Percentiles rank a stretch among this genome's conserved stretches.
phyloP scores from a whole-genome alignment of 352 stramenopile species.

The Phytophthora podocarpi region DNA sequence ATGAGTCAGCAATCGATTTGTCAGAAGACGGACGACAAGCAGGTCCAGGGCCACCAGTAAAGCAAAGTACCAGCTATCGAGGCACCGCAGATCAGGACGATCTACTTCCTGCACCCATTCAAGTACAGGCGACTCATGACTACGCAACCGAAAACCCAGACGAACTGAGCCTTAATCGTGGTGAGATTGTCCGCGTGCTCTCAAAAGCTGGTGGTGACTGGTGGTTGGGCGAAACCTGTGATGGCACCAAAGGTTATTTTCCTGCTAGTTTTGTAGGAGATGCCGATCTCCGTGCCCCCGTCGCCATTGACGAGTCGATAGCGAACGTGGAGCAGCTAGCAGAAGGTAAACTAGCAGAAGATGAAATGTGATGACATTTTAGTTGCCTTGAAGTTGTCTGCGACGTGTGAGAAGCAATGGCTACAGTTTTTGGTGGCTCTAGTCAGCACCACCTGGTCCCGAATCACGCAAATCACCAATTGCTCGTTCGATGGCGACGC shows the following conservation, averaged over 20 bases:
- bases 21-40: neutral
- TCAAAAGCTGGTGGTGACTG: constrained; percentile 55
- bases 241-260: constrained; percentile 66
- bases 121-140: constrained; percentile 12
- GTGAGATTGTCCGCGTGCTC: constrained; percentile 63
- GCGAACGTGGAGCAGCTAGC: constrained; percentile 5
- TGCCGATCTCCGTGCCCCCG: constrained; percentile 5
- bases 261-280: constrained; percentile 53
- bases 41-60: neutral
- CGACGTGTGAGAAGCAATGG: constrained; percentile 29
- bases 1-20: neutral
- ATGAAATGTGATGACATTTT: constrained; percentile 11
- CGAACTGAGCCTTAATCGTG: constrained; percentile 53
- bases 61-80: constrained; percentile 2
- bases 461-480: neutral
- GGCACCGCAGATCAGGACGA: neutral
- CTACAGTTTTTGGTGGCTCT: constrained; percentile 26
- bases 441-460: constrained; percentile 2
- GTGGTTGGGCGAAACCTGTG: constrained; percentile 69
- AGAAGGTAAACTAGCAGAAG: no score
- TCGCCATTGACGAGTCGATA: neutral
- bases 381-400: constrained; percentile 22
- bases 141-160: constrained; percentile 37
- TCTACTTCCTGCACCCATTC: neutral
- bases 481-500: constrained; percentile 1